Base-by-base conservation (phyloP, 148 eudicot genomes). In the Rhododendron kiyosumense region DNA sequence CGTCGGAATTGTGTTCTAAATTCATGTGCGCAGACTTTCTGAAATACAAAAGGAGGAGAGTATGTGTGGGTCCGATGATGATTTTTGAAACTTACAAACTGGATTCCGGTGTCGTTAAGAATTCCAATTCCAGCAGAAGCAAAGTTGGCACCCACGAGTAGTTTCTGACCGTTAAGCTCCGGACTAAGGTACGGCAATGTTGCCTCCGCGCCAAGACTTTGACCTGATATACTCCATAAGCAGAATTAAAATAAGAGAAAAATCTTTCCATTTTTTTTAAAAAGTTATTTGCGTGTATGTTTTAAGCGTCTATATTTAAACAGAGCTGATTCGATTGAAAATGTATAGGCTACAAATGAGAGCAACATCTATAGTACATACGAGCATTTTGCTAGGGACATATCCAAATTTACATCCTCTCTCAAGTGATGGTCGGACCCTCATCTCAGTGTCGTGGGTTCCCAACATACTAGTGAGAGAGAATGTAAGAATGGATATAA, bases 121-220 rank as follows among this genome's bases (percentile, higher is more conserved):
- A 86, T 48, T 22, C 88, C 88, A 59, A 86, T 71, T 36, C 88
- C 88, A n/a, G 88, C 88, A 20, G 88, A 86, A 20, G 88, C 88
- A 77, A 86, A 86, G 83, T 86, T 86, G 59, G 88, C 88, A 59
- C 88, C 88, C 11, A 83, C 88, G 22, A 86, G 88, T 22, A 86
- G 82, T 71, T 7, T 86, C 48, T 86, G 63, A 10, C 88, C 88
- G 1, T 2, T 76, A 22, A 86, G 85, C 34, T 26, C 49, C 14
- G 88, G 88, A 28, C 85, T 86, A 59, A 86, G 43, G 78, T 86
- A 86, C 12, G 88, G 88, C 88, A 83, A 28, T 32, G 88, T 83
- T 22, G 88, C 0, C 77, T 86, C 88, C 11, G 85, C 3, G 5
- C 88, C 88, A 2, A 86, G 6, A 11, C 32, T 41, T 38, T 86